Evolutionary conservation across 2,329 filamentous ascomycete genomes (phyloP).

Genomic region (Cadophora gregata): DNA sequence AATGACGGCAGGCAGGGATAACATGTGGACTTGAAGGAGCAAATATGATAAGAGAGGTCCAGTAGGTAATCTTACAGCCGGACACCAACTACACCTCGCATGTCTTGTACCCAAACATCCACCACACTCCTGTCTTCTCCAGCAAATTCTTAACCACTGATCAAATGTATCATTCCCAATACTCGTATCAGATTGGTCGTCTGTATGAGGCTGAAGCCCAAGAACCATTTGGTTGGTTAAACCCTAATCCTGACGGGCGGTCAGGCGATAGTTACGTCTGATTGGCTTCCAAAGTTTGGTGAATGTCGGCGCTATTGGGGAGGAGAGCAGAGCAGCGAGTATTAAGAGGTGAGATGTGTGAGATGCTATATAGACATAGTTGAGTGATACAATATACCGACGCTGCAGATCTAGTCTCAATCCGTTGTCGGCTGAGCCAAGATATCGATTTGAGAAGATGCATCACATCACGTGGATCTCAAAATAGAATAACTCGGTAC

Average conservation of each 20-base stretch:
- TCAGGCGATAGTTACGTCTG: constrained; percentile 3
- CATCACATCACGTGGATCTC: constrained; percentile 8
- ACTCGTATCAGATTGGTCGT: background rate
- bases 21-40: background rate
- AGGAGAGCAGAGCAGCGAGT: background rate
- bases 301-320: background rate
- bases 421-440: constrained; percentile 8
- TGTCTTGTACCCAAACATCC: constrained; percentile 49
- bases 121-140: constrained; percentile 56
- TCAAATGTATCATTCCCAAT: constrained; percentile 26
- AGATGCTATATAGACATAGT: constrained; percentile 1
- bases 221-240: constrained; percentile 1
- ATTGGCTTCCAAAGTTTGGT: constrained; percentile 1
- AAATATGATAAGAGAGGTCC: background rate
- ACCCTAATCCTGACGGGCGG: background rate
- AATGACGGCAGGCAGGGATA: background rate
- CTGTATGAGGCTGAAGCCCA: constrained; percentile 3
- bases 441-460: constrained; percentile 6
- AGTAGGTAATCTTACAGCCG: constrained; percentile 7
- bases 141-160: constrained; percentile 56
- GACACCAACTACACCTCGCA: constrained; percentile 36
- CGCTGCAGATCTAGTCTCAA: constrained; percentile 1
- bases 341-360: background rate
- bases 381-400: constrained; percentile 2
- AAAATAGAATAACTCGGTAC: background rate